Evolutionary conservation across 2,329 filamentous ascomycete species (phyloP).

Genomic region (Scytalidium lignicola): DNA sequence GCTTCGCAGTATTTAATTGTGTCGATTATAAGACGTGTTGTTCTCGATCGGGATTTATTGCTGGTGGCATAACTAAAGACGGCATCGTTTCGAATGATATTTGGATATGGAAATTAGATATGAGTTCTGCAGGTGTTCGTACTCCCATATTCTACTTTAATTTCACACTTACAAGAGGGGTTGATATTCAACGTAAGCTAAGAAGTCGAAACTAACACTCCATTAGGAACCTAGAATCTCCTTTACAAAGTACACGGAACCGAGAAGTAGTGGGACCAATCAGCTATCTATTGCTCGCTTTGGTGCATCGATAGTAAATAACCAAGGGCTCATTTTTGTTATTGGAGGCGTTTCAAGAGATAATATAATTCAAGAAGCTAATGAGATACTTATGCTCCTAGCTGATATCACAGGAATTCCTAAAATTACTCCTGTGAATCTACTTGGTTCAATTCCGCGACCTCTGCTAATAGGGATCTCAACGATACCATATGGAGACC

Average conservation of each 20-base stretch:
- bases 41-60: conserved; percentile 54
- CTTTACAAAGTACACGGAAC: conserved; percentile 16
- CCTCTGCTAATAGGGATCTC: conserved; percentile 71
- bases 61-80: conserved; percentile 65
- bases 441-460: conserved; percentile 31
- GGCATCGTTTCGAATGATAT: conserved; percentile 58
- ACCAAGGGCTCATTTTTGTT: conserved; percentile 27
- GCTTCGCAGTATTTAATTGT: conserved; percentile 8
- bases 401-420: neutral
- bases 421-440: neutral
- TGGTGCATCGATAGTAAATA: conserved; percentile 34
- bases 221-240: conserved; percentile 25
- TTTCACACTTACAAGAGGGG: neutral
- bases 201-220: neutral
- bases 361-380: conserved; percentile 37
- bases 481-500: conserved; percentile 39
- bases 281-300: conserved; percentile 30
- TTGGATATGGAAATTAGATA: conserved; percentile 57
- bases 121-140: conserved; percentile 1
- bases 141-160: neutral
- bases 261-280: neutral
- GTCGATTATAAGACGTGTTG: conserved; percentile 21
- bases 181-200: neutral
- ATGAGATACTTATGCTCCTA: conserved; percentile 41
- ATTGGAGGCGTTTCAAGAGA: conserved; percentile 40